A percentile compares a stretch with the other conserved stretches of the same genome.
Conservation (phyloP, 768 basidiomycete genomes). For the Termitomyces sp. region DNA sequence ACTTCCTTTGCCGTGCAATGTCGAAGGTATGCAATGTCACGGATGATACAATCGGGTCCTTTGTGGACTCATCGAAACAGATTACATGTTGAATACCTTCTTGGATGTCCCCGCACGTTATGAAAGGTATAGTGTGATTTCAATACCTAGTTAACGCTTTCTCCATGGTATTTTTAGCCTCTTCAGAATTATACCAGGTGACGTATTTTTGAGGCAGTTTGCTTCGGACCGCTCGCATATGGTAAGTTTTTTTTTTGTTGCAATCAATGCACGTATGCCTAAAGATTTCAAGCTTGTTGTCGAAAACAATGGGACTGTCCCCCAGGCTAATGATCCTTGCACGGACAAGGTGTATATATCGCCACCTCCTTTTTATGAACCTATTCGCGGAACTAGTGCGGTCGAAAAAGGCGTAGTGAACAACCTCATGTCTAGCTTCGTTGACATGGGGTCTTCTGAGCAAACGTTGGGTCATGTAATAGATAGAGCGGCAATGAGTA, state of each 20-base stretch:
- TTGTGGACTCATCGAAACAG: constrained; percentile 21
- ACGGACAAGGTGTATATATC: constrained; percentile 27
- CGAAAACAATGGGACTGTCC: not conserved
- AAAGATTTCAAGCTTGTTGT: constrained; percentile 5
- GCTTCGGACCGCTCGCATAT: constrained; percentile 77
- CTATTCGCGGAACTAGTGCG: constrained; percentile 42
- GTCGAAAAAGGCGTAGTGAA: constrained; percentile 31
- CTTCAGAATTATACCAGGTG: constrained; percentile 57
- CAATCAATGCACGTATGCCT: not conserved
- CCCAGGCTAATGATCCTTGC: not conserved
- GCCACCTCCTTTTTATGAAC: constrained; percentile 45
- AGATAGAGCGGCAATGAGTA: constrained; percentile 17
- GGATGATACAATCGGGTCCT: not conserved
- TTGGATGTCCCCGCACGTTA: constrained; percentile 29
- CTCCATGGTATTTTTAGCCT: constrained; percentile 29
- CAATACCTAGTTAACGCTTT: not conserved
- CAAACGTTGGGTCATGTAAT: constrained; percentile 38
- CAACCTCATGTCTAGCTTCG: constrained; percentile 59
- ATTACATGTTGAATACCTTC: constrained; percentile 44
- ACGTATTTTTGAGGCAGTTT: constrained; percentile 50
- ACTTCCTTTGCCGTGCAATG: constrained; percentile 45
- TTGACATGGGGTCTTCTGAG: constrained; percentile 36
- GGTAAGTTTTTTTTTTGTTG: constrained; percentile 31
- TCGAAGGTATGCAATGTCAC: constrained; percentile 36
- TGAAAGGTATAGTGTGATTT: constrained; percentile 35